A percentile compares a stretch with the other conserved stretches of the same genome.
These are phyloP conservation scores for Cercospora janseana DNA, from an alignment of 2,329 filamentous ascomycete genomes.

Conservation along the genomic window DNA sequence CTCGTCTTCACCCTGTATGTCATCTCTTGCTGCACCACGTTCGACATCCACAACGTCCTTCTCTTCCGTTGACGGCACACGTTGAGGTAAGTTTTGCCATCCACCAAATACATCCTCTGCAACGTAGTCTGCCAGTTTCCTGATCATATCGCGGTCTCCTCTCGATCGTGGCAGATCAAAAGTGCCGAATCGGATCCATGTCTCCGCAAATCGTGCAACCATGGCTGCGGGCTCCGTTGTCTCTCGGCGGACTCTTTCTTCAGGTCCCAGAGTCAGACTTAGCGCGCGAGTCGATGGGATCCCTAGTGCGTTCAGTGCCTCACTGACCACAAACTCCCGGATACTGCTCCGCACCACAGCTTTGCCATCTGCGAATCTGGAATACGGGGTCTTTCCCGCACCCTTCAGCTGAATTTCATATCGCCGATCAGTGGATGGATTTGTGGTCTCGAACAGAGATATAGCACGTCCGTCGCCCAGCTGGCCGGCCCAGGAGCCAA, in stretches of 20 bases:
- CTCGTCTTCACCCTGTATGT: conserved; percentile 62
- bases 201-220: conserved; percentile 85
- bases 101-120: conserved; percentile 84
- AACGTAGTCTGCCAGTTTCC: conserved; percentile 75
- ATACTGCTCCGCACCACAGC: conserved; percentile 91
- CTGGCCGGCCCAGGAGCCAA: conserved; percentile 89
- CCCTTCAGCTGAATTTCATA: conserved; percentile 96
- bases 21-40: conserved; percentile 46
- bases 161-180: conserved; percentile 88
- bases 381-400: conserved; percentile 90
- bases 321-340: conserved; percentile 88
- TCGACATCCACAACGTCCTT: conserved; percentile 46
- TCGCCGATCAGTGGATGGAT: conserved; percentile 65
- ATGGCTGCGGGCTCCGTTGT: conserved; percentile 85
- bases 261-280: conserved; percentile 72
- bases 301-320: conserved; percentile 77
- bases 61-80: conserved; percentile 50
- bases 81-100: conserved; percentile 76
- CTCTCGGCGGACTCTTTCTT: conserved; percentile 73
- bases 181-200: conserved; percentile 89
- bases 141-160: conserved; percentile 71
- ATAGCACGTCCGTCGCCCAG: conserved; percentile 93
- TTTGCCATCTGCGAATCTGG: conserved; percentile 91
- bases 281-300: conserved; percentile 87
- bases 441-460: conserved; percentile 85